Conservation (phyloP, 495 filamentous ascomycete genomes). For the Penicillium coffeae region DNA sequence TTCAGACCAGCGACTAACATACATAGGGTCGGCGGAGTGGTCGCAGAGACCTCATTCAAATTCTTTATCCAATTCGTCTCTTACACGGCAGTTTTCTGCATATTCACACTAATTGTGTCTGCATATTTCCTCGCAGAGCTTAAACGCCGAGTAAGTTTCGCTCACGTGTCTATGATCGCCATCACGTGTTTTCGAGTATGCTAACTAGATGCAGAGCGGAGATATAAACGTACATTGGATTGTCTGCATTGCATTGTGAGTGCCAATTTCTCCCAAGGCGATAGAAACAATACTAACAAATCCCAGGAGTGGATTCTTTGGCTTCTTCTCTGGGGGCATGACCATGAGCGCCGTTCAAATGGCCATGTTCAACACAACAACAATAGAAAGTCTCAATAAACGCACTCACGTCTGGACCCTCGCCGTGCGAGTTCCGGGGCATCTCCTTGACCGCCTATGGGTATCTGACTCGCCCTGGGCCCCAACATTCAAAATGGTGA, state of each 20-base stretch:
- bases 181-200: constrained; percentile 4
- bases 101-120: constrained; percentile 56
- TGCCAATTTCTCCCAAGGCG: not conserved
- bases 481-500: constrained; percentile 44
- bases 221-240: constrained; percentile 49
- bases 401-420: constrained; percentile 63
- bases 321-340: constrained; percentile 73
- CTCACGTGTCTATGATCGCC: not conserved
- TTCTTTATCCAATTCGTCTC: constrained; percentile 83
- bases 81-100: constrained; percentile 66
- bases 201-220: constrained; percentile 22
- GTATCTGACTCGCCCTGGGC: constrained; percentile 32
- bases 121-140: constrained; percentile 53
- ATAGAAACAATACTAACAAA: constrained; percentile 3
- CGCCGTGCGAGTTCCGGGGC: constrained; percentile 66
- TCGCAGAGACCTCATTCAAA: constrained; percentile 75
- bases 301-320: constrained; percentile 62
- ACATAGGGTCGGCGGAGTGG: constrained; percentile 74
- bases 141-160: constrained; percentile 28
- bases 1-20: constrained; percentile 11
- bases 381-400: constrained; percentile 70
- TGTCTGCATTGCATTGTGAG: constrained; percentile 55
- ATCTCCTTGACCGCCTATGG: constrained; percentile 37
- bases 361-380: constrained; percentile 67
- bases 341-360: constrained; percentile 64